phyloP scores from a whole-genome alignment of 164 flowering plant species.

The Vitis riparia region DNA sequence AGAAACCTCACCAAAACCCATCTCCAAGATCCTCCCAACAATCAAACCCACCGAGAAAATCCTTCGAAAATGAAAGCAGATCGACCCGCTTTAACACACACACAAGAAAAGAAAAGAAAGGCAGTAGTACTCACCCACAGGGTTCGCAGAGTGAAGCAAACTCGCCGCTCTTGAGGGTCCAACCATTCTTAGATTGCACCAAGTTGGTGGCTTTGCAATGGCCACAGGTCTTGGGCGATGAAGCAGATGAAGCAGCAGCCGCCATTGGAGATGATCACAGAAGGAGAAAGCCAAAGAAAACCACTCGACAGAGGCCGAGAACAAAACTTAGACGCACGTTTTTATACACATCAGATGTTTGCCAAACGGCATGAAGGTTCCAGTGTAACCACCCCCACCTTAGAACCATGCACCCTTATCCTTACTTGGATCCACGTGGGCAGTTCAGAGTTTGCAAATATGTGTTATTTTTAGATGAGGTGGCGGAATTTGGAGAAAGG shows the following conservation, averaged over 20 bases:
- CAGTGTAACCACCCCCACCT: too few species aligned
- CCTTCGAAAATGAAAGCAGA: not conserved
- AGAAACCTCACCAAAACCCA: too few species aligned
- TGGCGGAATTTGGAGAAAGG: too few species aligned
- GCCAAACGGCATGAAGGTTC: too few species aligned
- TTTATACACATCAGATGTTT: too few species aligned
- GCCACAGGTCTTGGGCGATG: not conserved
- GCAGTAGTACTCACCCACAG: constrained; percentile 8
- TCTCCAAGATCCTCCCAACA: not conserved
- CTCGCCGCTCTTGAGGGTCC: constrained; percentile 4
- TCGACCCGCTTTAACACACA: not conserved
- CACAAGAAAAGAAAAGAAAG: not conserved
- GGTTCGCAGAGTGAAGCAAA: constrained; percentile 6
- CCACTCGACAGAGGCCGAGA: too few species aligned
- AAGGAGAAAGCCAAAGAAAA: too few species aligned
- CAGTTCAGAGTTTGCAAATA: too few species aligned
- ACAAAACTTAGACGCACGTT: too few species aligned
- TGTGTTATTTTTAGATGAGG: too few species aligned
- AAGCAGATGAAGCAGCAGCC: not conserved
- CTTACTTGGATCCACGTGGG: too few species aligned
- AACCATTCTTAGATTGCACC: not conserved
- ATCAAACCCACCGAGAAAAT: not conserved
- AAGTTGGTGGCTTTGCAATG: constrained; percentile 1
- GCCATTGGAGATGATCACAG: not conserved
- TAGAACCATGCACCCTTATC: too few species aligned